Conservation (phyloP, 2,329 filamentous ascomycete species). For the Fusarium annulatum region DNA sequence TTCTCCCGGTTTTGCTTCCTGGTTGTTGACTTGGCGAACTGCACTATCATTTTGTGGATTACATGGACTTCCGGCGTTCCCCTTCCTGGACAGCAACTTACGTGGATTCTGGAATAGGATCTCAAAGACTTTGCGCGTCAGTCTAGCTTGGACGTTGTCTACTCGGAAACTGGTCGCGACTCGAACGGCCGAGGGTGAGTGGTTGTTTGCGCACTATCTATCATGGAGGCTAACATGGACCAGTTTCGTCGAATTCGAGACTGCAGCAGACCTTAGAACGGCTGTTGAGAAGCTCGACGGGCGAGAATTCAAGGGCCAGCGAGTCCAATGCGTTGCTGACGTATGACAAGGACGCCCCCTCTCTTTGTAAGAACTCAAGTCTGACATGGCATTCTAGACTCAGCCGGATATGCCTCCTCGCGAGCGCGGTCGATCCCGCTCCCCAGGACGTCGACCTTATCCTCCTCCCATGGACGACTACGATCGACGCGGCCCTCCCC, state of each 20-base stretch:
- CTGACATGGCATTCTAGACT: slow-evolving; percentile 63
- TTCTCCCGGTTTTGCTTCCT: slow-evolving; percentile 43
- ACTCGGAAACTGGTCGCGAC: slow-evolving; percentile 78
- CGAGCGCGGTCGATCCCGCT: slow-evolving; percentile 83
- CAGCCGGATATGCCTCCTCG: slow-evolving; percentile 80
- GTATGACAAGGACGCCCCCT: slow-evolving; percentile 58
- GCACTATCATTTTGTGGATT: slow-evolving; percentile 51
- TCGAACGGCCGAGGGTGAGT: slow-evolving; percentile 87
- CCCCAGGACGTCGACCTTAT: slow-evolving; percentile 73
- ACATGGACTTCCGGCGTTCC: slow-evolving; percentile 48
- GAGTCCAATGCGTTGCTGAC: slow-evolving; percentile 87
- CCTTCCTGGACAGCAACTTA: slow-evolving; percentile 77
- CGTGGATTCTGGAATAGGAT: slow-evolving; percentile 87
- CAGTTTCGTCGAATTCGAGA: slow-evolving; percentile 98
- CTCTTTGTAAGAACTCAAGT: background rate
- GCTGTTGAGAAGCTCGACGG: slow-evolving; percentile 96
- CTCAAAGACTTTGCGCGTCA: slow-evolving; percentile 99
- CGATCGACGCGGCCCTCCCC: slow-evolving; percentile 80
- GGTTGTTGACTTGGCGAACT: slow-evolving; percentile 54
- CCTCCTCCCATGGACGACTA: slow-evolving; percentile 80
- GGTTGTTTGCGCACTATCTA: background rate
- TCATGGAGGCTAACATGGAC: slow-evolving; percentile 23
- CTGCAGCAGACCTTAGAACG: slow-evolving; percentile 85
- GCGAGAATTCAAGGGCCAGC: slow-evolving; percentile 90
- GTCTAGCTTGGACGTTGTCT: slow-evolving; percentile 96